A percentile compares a stretch with the other conserved stretches of the same genome.
Evolutionary conservation across 2,329 filamentous ascomycete genomes (phyloP).

Genomic region (Sclerotinia minor): DNA sequence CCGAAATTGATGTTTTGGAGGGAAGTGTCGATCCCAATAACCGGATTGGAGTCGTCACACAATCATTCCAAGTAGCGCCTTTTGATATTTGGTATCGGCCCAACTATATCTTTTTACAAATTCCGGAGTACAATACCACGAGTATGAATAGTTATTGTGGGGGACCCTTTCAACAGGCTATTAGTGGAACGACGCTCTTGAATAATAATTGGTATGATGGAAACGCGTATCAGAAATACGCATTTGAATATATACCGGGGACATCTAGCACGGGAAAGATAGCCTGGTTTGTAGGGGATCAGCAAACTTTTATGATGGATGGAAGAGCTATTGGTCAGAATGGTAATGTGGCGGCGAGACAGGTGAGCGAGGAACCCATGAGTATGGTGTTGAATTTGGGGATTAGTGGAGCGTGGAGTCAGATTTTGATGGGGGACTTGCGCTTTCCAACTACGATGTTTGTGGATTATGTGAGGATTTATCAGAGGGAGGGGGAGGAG

Average conservation of each 20-base stretch:
- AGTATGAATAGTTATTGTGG: constrained; percentile 54
- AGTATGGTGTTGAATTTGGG: constrained; percentile 55
- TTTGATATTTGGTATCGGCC: constrained; percentile 51
- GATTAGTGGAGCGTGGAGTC: constrained; percentile 51
- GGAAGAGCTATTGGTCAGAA: constrained; percentile 54
- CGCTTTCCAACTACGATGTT: constrained; percentile 54
- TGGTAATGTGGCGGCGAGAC: constrained; percentile 52
- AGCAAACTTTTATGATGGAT: constrained; percentile 53
- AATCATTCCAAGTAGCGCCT: constrained; percentile 44
- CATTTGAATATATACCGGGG: constrained; percentile 56
- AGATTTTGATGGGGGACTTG: constrained; percentile 48
- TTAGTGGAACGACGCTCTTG: constrained; percentile 55
- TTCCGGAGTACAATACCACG: constrained; percentile 50
- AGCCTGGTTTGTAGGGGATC: constrained; percentile 54
- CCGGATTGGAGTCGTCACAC: constrained; percentile 43
- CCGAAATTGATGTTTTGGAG: constrained; percentile 72
- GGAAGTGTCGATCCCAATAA: constrained; percentile 48
- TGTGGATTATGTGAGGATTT: constrained; percentile 56
- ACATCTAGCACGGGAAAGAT: constrained; percentile 45
- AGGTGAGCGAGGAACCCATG: constrained; percentile 55
- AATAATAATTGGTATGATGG: constrained; percentile 58
- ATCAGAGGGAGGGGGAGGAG: constrained; percentile 51
- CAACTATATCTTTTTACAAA: constrained; percentile 53
- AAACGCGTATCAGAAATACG: constrained; percentile 54
- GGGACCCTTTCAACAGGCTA: constrained; percentile 56